Evolutionary conservation across 1,139 yeast species (phyloP), one percentile per base, ranked within the genome.

Genomic region (Pichia sp.): DNA sequence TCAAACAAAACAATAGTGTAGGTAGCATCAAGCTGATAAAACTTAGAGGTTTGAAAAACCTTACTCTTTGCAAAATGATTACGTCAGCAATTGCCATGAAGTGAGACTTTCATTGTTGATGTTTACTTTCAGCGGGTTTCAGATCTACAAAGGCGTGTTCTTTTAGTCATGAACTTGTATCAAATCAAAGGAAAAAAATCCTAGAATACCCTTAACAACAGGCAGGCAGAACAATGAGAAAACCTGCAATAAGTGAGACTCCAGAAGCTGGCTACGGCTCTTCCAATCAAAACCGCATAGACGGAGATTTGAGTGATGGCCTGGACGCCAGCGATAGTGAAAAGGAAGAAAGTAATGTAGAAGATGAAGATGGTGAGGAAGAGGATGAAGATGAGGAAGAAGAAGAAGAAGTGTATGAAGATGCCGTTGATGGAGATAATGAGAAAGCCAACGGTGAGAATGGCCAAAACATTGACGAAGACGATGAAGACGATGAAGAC

Each of bases 401-500:
- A 5, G 23, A 45, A 4, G 31, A 29, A 13, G 47, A 45, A 7
- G 4, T 29, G 7, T 30, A 43, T 32, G 55, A 46, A 16, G 42
- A 29, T 5, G 50, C 38, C 1, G 38, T 16, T 6, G 42, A 41
- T 10, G 45, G 30, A 4, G 45, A n/a, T 2, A 41, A 38, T 2
- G 53, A 26, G 15, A 48, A 10, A 4, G 49, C 40, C 8, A 49
- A 19, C 1, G 49, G 47, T 7, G 38, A 44, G 16, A 48, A n/a
- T 11, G 49, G 13, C 3, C 53, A 45, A 3, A 29, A 26, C n/a
- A 47, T 38, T 1, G 49, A 53, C 1, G 43, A 32, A 1, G 58
- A 53, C 19, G 59, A 50, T 2, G 57, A 49, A 2, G 53, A 42
- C 5, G 51, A 53, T 8, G 60, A 31, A 4, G 54, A 51, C 43